Conservation (phyloP, 2,329 filamentous ascomycete species). For the Pseudocercospora musae region DNA sequence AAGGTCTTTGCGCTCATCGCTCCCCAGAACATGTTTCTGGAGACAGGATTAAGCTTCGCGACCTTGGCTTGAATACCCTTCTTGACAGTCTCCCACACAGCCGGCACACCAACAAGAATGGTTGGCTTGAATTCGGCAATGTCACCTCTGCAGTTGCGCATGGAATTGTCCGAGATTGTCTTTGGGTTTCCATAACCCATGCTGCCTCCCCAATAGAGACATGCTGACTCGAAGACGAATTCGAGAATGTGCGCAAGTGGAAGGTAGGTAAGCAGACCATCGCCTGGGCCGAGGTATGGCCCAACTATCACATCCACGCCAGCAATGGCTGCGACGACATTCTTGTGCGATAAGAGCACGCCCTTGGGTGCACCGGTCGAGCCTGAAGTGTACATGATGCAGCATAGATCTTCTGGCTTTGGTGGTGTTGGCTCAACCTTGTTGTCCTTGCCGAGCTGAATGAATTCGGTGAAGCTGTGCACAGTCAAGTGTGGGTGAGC, state of each 20-base stretch:
- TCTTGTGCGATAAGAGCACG: slow-evolving; percentile 75
- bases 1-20: slow-evolving; percentile 60
- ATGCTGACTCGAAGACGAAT: slow-evolving; percentile 90
- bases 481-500: slow-evolving; percentile 54
- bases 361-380: slow-evolving; percentile 89
- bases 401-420: slow-evolving; percentile 72
- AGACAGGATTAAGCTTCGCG: slow-evolving; percentile 65
- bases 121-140: slow-evolving; percentile 89
- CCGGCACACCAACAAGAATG: slow-evolving; percentile 88
- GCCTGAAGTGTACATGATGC: slow-evolving; percentile 79
- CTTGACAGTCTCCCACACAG: slow-evolving; percentile 95
- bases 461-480: slow-evolving; percentile 55
- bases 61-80: slow-evolving; percentile 87
- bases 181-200: slow-evolving; percentile 91
- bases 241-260: slow-evolving; percentile 95
- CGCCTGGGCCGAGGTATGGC: slow-evolving; percentile 70
- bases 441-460: slow-evolving; percentile 60
- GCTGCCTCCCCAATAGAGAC: slow-evolving; percentile 82
- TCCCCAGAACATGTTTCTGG: slow-evolving; percentile 75
- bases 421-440: slow-evolving; percentile 69
- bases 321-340: slow-evolving; percentile 75
- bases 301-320: slow-evolving; percentile 77
- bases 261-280: slow-evolving; percentile 83
- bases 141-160: slow-evolving; percentile 87
- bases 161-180: slow-evolving; percentile 80